Conservation (phyloP, 768 basidiomycete genomes). For the Podaxis sp. region DNA sequence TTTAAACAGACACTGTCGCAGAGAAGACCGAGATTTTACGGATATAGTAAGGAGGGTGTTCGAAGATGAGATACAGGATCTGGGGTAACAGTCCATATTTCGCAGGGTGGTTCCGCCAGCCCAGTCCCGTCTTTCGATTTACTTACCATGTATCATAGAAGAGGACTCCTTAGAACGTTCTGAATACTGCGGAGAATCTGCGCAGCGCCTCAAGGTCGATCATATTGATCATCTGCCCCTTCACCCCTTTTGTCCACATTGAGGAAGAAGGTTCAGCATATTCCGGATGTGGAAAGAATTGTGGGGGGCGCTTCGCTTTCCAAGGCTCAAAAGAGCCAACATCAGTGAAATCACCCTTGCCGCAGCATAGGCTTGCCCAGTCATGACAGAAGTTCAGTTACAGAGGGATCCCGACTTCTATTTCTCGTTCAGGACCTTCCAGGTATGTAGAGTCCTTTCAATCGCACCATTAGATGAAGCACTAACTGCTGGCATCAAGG, state of each 20-base stretch:
- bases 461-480: neutral
- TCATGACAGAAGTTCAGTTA: neutral
- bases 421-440: constrained; percentile 14
- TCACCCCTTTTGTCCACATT: neutral
- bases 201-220: constrained; percentile 4
- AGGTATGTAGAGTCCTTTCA: neutral
- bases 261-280: neutral
- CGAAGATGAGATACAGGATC: neutral
- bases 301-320: neutral
- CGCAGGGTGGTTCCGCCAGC: neutral
- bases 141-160: neutral
- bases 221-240: neutral
- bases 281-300: neutral
- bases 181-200: constrained; percentile 3
- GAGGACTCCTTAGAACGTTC: neutral
- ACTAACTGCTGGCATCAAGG: neutral
- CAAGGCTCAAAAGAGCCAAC: neutral
- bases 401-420: constrained; percentile 11
- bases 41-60: neutral
- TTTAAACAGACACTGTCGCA: neutral
- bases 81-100: neutral
- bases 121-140: too few species aligned
- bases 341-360: neutral
- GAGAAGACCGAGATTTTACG: neutral
- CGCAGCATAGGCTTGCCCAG: neutral